Percentiles rank a stretch among this genome's conserved stretches.
Evolutionary conservation across 169 alveolate genomes (phyloP).

Genomic region (Theileria luwenshuni): DNA sequence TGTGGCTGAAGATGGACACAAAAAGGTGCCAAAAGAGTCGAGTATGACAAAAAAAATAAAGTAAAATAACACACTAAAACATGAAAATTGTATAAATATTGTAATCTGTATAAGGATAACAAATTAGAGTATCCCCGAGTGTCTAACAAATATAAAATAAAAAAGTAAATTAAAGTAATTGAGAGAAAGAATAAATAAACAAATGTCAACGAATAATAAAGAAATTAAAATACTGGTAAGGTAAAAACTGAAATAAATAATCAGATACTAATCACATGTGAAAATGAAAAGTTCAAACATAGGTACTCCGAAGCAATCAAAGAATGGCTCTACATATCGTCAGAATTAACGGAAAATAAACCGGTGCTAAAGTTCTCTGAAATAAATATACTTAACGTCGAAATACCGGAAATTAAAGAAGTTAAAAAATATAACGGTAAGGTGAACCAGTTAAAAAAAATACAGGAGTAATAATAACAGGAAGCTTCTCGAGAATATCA

Average conservation of each 20-base stretch:
- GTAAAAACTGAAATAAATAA: neutral
- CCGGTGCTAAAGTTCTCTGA: conserved; percentile 14
- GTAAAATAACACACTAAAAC: too few species aligned
- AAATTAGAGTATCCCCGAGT: too few species aligned
- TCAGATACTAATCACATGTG: conserved; percentile 25
- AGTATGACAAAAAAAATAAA: too few species aligned
- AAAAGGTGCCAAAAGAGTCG: too few species aligned
- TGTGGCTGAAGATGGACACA: too few species aligned
- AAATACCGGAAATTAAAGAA: neutral
- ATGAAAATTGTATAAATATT: too few species aligned
- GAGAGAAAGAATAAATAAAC: too few species aligned
- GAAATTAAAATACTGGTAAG: conserved; percentile 16
- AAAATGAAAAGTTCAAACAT: conserved; percentile 7
- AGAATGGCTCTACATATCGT: conserved; percentile 14
- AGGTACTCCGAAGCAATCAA: neutral
- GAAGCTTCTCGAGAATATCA: conserved; percentile 20
- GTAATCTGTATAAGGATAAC: too few species aligned
- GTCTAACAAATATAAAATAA: too few species aligned
- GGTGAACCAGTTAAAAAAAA: neutral
- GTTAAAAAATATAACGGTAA: conserved; percentile 20
- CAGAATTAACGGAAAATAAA: neutral
- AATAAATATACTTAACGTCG: conserved; percentile 12
- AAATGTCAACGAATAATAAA: conserved; percentile 2
- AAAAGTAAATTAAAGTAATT: too few species aligned
- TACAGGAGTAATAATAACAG: conserved; percentile 22